Percentiles rank a stretch among this genome's conserved stretches.
Conservation (phyloP, 1,284 basidiomycete genomes). For the Cystobasidium slooffiae region DNA sequence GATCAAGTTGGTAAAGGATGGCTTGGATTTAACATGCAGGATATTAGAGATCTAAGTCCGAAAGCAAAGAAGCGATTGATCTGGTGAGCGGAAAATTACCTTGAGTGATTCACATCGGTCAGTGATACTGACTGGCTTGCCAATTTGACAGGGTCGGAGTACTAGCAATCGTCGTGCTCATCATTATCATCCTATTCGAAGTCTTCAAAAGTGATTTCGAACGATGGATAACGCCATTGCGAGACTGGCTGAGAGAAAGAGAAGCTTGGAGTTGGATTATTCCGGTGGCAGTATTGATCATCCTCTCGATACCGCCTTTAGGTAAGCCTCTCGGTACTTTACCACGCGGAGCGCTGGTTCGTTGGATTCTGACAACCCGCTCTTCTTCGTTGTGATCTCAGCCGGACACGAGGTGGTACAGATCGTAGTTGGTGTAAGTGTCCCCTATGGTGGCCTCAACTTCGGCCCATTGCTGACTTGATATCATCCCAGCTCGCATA, state of each 20-base stretch:
- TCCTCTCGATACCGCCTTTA: conserved; percentile 54
- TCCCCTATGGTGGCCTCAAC: not conserved
- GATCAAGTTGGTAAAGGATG: conserved; percentile 13
- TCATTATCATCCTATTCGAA: conserved; percentile 24
- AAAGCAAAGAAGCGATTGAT: conserved; percentile 28
- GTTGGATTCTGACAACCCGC: too few relatives aligned
- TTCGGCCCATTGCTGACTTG: not conserved
- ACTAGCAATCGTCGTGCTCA: conserved; percentile 17
- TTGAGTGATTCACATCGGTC: too few relatives aligned
- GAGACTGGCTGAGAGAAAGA: conserved; percentile 32
- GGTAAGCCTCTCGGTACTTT: too few relatives aligned
- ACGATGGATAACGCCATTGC: conserved; percentile 26
- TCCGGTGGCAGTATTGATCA: conserved; percentile 55
- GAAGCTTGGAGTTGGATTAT: conserved; percentile 51
- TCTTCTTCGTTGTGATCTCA: conserved; percentile 46
- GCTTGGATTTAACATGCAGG: conserved; percentile 14
- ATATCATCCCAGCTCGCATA: conserved; percentile 8
- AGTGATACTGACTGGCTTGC: too few relatives aligned
- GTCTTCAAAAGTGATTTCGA: conserved; percentile 33
- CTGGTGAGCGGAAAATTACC: not conserved
- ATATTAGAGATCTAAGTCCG: conserved; percentile 11
- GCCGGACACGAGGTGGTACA: conserved; percentile 57
- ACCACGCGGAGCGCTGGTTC: too few relatives aligned
- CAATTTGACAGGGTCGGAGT: conserved; percentile 8
- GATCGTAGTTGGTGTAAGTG: conserved; percentile 55